phyloP scores from a whole-genome alignment of 257 asterid species.

The Solanum medicagineum region DNA sequence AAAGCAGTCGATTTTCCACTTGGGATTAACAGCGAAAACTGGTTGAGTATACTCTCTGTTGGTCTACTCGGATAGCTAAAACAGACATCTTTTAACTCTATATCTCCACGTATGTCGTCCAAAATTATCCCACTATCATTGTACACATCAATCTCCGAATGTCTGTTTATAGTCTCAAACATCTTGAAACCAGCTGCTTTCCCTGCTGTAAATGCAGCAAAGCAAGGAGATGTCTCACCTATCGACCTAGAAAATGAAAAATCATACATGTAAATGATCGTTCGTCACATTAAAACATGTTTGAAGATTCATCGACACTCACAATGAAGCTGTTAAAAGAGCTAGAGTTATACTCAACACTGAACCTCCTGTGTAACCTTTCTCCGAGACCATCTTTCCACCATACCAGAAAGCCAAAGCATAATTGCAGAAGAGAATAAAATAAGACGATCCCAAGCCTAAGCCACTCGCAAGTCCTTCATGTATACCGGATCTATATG shows the following conservation, averaged over 20 bases:
- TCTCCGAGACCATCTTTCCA: slow-evolving; percentile 53
- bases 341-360: slow-evolving; percentile 52
- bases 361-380: slow-evolving; percentile 55
- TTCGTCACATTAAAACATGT: background rate
- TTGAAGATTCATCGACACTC: slow-evolving; percentile 2
- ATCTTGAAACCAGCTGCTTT: slow-evolving; percentile 45
- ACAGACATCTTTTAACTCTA: slow-evolving; percentile 36
- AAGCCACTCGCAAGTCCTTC: slow-evolving; percentile 54
- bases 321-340: slow-evolving; percentile 55
- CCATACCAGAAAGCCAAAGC: slow-evolving; percentile 66
- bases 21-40: slow-evolving; percentile 40
- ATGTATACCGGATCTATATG: slow-evolving; percentile 38
- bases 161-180: slow-evolving; percentile 50
- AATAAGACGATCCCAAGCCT: slow-evolving; percentile 42
- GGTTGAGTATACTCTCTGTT: slow-evolving; percentile 44
- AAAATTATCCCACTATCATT: slow-evolving; percentile 29
- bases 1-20: slow-evolving; percentile 55
- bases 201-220: slow-evolving; percentile 2
- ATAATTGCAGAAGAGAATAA: slow-evolving; percentile 45
- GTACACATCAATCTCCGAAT: slow-evolving; percentile 47
- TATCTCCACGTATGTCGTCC: slow-evolving; percentile 46
- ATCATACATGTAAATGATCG: too few relatives aligned
- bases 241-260: slow-evolving; percentile 30
- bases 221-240: slow-evolving; percentile 63
- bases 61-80: slow-evolving; percentile 63